Base-by-base conservation (phyloP, 176 grass and related monocot species). In the Dactylis glomerata region DNA sequence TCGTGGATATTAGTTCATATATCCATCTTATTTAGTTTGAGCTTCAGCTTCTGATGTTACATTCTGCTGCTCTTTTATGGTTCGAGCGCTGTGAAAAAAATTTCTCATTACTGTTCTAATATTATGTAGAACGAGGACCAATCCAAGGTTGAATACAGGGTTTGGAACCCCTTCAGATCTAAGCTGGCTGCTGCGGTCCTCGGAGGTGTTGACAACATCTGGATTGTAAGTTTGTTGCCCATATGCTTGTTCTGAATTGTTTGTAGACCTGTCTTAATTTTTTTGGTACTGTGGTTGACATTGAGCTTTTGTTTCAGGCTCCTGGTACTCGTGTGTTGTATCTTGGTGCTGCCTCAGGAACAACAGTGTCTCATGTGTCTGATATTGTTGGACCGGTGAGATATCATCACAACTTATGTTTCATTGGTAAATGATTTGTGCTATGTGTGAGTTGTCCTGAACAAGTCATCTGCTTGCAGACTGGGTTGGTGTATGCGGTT, bases 81-180 rank as follows among this genome's bases (percentile, higher is more conserved):
- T 68, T 58, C 6, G 41, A 22, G 2, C 20, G 12, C 30, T 44
- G 22, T 44, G 68, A 15, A 3, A 11, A 3, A 11, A 8, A 0
- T 7, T n/a, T 17, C 9, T 68, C 33, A 38, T 54, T 64, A 14
- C 14, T 76, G 0, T 32, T 73, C 24, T 44, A 16, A 0, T 23
- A 3, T 77, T 67, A 41, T 72, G n/a, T 46, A 98, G 92, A 93
- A 92, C 23, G 95, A 95, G 38, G 92, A 98, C 68, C 82, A 59
- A 12, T 81, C 91, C 1, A 95, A 98, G 68, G 85, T 92, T 23
- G 95, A 98, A 10, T 98, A 98, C 80, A 78, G 95, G 77, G 70
- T 98, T 0, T 95, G 95, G 92, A 98, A 95, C 38, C 95, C 92
- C 0, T 98, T 98, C 79, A 86, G 95, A 10, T 98, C 95, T 5